phyloP scores from a whole-genome alignment of 306 rosid genomes.

The Coriaria nepalensis region DNA sequence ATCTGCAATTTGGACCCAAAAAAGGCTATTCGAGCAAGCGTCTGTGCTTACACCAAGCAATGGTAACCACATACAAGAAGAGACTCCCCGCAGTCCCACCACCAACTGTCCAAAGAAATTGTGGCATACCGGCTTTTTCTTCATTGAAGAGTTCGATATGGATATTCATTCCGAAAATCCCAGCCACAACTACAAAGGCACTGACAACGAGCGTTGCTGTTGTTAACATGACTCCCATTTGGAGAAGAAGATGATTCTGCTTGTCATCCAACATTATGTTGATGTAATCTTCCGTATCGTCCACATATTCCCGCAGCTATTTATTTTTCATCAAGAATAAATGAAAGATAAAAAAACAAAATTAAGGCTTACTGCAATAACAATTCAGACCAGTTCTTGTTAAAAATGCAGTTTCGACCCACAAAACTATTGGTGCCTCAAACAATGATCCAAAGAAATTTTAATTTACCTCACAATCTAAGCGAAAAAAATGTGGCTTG shows the following conservation, averaged over 20 bases:
- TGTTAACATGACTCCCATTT: conserved; percentile 97
- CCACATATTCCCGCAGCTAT: conserved; percentile 95
- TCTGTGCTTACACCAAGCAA: conserved; percentile 60
- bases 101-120: conserved; percentile 55
- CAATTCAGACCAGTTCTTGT: too few relatives aligned
- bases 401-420: too few relatives aligned
- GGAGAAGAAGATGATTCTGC: conserved; percentile 89
- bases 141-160: conserved; percentile 44
- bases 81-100: conserved; percentile 33
- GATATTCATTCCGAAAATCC: conserved; percentile 85
- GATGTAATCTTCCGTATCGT: conserved; percentile 96
- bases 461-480: too few relatives aligned
- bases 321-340: too few relatives aligned
- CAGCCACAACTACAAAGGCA: conserved; percentile 85
- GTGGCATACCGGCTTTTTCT: conserved; percentile 19
- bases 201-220: conserved; percentile 87
- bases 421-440: too few relatives aligned
- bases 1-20: too few relatives aligned
- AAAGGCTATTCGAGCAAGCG: conserved; percentile 41
- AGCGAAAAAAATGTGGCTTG: too few relatives aligned
- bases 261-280: conserved; percentile 99
- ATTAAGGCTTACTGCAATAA: too few relatives aligned
- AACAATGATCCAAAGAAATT: too few relatives aligned
- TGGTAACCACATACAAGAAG: conserved; percentile 42
- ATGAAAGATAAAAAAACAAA: background rate